Conservation (phyloP, 495 filamentous ascomycete species). For the Penicillium lividum region DNA sequence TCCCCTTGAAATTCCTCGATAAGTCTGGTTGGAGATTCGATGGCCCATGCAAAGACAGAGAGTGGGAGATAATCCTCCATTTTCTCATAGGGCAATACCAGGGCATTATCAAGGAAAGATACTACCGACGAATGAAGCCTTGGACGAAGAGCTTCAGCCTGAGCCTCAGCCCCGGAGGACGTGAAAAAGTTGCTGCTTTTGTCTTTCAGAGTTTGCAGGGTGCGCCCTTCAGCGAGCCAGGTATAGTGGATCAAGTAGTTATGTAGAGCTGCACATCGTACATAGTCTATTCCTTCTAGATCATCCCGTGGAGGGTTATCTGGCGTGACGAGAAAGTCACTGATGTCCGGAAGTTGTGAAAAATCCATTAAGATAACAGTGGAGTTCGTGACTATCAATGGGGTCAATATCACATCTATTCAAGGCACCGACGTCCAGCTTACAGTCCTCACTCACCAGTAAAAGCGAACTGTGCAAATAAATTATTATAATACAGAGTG, state of each 20-base stretch:
- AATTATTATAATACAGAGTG: too few relatives aligned
- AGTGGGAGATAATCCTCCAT: conserved; percentile 10
- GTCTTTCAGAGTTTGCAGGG: conserved; percentile 17
- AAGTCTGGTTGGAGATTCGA: conserved; percentile 2
- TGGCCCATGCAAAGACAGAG: conserved; percentile 13
- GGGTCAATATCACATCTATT: too few relatives aligned
- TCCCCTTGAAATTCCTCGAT: conserved; percentile 12
- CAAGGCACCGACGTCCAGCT: too few relatives aligned
- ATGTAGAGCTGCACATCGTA: conserved; percentile 20
- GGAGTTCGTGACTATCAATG: conserved; percentile 6
- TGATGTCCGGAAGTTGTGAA: conserved; percentile 21
- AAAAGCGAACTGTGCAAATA: too few relatives aligned
- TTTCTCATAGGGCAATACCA: conserved; percentile 12
- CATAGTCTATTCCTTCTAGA: conserved; percentile 17
- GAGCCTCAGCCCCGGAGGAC: conserved; percentile 12
- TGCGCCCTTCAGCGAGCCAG: conserved; percentile 20
- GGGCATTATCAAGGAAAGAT: conserved; percentile 16
- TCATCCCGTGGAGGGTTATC: conserved; percentile 22
- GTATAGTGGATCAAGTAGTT: conserved; percentile 20
- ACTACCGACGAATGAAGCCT: conserved; percentile 17
- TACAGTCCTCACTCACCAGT: too few relatives aligned
- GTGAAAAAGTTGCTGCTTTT: conserved; percentile 22
- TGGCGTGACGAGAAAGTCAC: conserved; percentile 16
- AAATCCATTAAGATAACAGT: conserved; percentile 15
- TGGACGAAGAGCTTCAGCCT: conserved; percentile 18